A percentile compares a stretch with the other conserved stretches of the same genome.
These are phyloP conservation scores for Rhynchosporium secalis DNA, from an alignment of 2,329 filamentous ascomycete species.

Conservation along the genomic window DNA sequence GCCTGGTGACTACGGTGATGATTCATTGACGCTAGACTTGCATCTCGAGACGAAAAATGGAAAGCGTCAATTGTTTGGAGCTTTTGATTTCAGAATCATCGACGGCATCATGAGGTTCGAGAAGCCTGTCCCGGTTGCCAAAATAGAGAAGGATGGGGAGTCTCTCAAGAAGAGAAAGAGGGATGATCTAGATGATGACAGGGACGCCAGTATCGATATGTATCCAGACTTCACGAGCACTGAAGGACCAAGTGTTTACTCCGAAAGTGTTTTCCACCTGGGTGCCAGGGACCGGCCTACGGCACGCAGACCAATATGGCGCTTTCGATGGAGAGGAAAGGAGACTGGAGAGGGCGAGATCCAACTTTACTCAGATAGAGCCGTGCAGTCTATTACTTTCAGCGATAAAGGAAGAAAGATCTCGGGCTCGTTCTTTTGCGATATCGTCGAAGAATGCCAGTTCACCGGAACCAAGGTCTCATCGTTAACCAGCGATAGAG, in stretches of 20 bases:
- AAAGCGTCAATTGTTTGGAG: constrained; percentile 24
- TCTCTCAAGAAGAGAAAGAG: constrained; percentile 22
- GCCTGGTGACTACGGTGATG: constrained; percentile 1
- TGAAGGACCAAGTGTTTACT: constrained; percentile 9
- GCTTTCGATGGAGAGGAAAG: constrained; percentile 28
- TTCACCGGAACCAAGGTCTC: constrained; percentile 25
- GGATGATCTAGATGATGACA: constrained; percentile 23
- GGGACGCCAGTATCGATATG: constrained; percentile 17
- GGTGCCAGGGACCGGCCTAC: constrained; percentile 25
- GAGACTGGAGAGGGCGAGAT: constrained; percentile 30
- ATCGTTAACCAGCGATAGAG: not conserved
- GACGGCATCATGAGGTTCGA: constrained; percentile 30
- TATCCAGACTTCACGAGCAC: not conserved
- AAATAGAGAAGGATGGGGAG: not conserved
- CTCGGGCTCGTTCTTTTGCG: constrained; percentile 22
- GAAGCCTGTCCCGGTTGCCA: constrained; percentile 21
- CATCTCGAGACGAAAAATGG: constrained; percentile 20
- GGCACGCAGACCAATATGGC: constrained; percentile 25
- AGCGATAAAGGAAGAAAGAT: constrained; percentile 24
- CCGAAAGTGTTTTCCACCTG: constrained; percentile 20
- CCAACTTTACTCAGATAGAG: constrained; percentile 21
- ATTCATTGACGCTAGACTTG: constrained; percentile 20
- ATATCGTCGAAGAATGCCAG: constrained; percentile 15
- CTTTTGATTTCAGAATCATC: constrained; percentile 27
- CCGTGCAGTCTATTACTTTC: constrained; percentile 21